A percentile compares a stretch with the other conserved stretches of the same genome.
Conservation (phyloP, 2,329 filamentous ascomycete genomes). For the Epichloe brachyelytri region DNA sequence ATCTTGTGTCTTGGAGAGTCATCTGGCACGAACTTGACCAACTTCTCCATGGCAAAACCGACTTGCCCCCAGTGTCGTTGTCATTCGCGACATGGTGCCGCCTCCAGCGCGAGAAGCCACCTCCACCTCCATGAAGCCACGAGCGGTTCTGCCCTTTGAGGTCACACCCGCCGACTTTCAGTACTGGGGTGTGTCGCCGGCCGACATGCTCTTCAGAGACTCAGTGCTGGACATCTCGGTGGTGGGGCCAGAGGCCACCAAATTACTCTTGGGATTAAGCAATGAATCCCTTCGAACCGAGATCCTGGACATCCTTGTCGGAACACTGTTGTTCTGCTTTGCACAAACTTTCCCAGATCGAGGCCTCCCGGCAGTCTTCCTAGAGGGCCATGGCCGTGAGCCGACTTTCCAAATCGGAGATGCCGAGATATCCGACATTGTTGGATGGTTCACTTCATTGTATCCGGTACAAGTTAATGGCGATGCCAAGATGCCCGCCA, state of each 20-base stretch:
- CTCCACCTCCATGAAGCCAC: not conserved
- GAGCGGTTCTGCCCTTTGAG: slow-evolving; percentile 3
- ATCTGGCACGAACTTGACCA: slow-evolving; percentile 9
- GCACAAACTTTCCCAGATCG: slow-evolving; percentile 20
- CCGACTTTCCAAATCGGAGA: not conserved
- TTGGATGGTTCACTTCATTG: slow-evolving; percentile 34
- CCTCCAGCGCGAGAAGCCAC: slow-evolving; percentile 11
- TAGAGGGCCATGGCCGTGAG: slow-evolving; percentile 30
- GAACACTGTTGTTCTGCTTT: slow-evolving; percentile 22
- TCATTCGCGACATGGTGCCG: slow-evolving; percentile 25
- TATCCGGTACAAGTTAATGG: slow-evolving; percentile 17
- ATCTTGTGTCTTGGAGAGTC: slow-evolving; percentile 38
- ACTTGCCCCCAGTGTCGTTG: slow-evolving; percentile 2
- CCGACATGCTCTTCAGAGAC: too few species aligned
- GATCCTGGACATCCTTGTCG: slow-evolving; percentile 26
- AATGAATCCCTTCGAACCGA: slow-evolving; percentile 21
- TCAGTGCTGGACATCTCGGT: slow-evolving; percentile 1
- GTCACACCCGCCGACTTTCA: slow-evolving; percentile 7
- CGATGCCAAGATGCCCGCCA: not conserved
- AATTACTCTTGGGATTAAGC: slow-evolving; percentile 11
- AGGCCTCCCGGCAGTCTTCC: slow-evolving; percentile 22
- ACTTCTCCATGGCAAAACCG: slow-evolving; percentile 4
- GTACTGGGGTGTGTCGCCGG: slow-evolving; percentile 9
- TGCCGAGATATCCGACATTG: slow-evolving; percentile 24
- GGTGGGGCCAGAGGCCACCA: not conserved